phyloP scores from a whole-genome alignment of 2,329 filamentous ascomycete species.

The Pyrenochaeta sp. region DNA sequence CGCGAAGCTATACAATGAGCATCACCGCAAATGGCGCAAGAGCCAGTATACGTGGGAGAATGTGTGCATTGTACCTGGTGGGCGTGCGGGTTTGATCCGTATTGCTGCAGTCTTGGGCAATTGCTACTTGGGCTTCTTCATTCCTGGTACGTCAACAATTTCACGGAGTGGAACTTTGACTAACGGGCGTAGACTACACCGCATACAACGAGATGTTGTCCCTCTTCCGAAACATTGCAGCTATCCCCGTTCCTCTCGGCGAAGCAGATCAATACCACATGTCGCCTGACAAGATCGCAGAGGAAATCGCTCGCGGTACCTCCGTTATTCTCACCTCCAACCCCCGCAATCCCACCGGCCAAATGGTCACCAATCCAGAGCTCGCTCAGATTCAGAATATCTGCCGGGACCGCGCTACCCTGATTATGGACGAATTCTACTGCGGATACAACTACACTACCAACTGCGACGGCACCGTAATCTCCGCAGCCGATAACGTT shows the following conservation, averaged over 20 bases:
- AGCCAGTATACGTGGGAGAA: constrained; percentile 98
- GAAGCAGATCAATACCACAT: constrained; percentile 92
- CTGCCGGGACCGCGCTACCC: constrained; percentile 85
- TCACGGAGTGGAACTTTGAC: neutral
- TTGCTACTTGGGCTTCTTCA: constrained; percentile 91
- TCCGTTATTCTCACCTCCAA: constrained; percentile 92
- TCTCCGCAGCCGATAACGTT: constrained; percentile 89
- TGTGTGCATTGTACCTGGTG: constrained; percentile 90
- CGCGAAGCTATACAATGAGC: constrained; percentile 89
- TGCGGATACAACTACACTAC: constrained; percentile 89
- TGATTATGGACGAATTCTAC: constrained; percentile 98
- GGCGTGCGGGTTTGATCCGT: constrained; percentile 88
- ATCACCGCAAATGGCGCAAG: constrained; percentile 85
- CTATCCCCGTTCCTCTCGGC: constrained; percentile 70
- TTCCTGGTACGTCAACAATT: constrained; percentile 60
- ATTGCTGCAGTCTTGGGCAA: constrained; percentile 95
- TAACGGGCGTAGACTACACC: constrained; percentile 72
- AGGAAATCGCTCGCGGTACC: constrained; percentile 83
- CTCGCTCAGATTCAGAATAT: constrained; percentile 91
- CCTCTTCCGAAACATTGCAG: constrained; percentile 79
- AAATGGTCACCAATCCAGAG: constrained; percentile 84
- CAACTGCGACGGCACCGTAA: constrained; percentile 87
- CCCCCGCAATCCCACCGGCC: constrained; percentile 91
- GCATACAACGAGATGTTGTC: constrained; percentile 98
- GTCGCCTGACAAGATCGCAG: constrained; percentile 89